Percentiles rank a stretch among this genome's conserved stretches.
Evolutionary conservation across 1,284 basidiomycete species (phyloP).

Genomic region (Irpex rosettiformis): DNA sequence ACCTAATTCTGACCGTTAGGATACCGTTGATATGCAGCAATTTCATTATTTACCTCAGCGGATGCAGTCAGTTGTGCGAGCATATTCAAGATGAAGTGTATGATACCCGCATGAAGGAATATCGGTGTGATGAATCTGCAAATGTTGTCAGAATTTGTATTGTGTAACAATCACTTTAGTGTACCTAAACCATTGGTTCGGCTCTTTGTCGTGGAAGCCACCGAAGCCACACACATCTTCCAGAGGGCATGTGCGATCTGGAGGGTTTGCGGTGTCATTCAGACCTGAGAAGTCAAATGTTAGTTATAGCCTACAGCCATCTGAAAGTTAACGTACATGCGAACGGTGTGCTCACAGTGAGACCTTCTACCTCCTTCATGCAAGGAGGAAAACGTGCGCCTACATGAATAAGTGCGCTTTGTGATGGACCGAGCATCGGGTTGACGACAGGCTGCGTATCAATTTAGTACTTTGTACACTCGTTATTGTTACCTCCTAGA

Average conservation of each 20-base stretch:
- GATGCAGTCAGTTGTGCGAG: constrained; percentile 80
- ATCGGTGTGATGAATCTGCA: constrained; percentile 79
- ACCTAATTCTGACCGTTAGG: constrained; percentile 45
- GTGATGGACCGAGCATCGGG: constrained; percentile 89
- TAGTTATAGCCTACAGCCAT: neutral
- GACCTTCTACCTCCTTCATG: constrained; percentile 71
- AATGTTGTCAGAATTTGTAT: neutral
- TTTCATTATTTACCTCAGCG: constrained; percentile 55
- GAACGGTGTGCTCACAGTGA: constrained; percentile 59
- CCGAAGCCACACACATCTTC: constrained; percentile 88
- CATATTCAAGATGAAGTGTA: constrained; percentile 89
- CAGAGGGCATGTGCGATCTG: constrained; percentile 68
- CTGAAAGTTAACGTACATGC: constrained; percentile 49
- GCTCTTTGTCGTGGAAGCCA: constrained; percentile 65
- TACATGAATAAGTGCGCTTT: constrained; percentile 80
- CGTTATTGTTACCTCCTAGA: constrained; percentile 8
- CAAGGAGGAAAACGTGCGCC: constrained; percentile 92
- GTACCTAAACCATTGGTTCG: constrained; percentile 86
- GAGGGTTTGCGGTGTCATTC: constrained; percentile 75
- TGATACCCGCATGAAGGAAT: constrained; percentile 90
- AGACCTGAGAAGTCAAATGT: constrained; percentile 42
- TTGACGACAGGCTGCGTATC: constrained; percentile 54
- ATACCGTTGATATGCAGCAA: neutral
- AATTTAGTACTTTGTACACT: neutral
- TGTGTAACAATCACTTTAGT: constrained; percentile 13